Base-by-base conservation (phyloP, 2,329 filamentous ascomycete genomes). In the Cyphellophora attinorum region DNA sequence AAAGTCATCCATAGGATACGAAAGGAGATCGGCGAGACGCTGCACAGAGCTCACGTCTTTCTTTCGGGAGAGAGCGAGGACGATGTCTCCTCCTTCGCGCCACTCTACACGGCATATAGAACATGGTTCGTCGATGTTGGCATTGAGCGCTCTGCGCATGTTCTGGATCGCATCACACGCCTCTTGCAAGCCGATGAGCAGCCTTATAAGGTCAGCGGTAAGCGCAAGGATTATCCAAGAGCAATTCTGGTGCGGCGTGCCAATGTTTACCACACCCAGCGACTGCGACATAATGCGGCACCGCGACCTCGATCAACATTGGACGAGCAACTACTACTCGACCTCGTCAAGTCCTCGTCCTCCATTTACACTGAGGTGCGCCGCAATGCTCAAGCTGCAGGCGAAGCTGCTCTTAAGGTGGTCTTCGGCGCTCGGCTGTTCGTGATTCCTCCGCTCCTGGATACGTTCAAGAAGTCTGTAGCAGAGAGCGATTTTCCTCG, bases 111-210 rank as follows among this genome's bases (percentile, higher is more conserved):
- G 14, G 85, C 89, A 2, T 98, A 95, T 56, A 74, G 85, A 28
- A 91, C 85, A 6, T 98, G 88, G 86, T 96, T 98, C 51, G 86
- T 93, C 2, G 91, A 98, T 51, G 88, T 98, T 27, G 91, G 93
- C 12, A 93, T 95, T 40, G 91, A 98, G 60, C 74, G 89, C 40
- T 95, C 89, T 12, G 89, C 91, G 0, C 91, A 95, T 55, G 84
- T 93, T 2, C 67, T 96, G 6, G 91, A 98, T 55, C 74, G 91
- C 13, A 79, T 96, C 11, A 76, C 82, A 4, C 76, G 86, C 34
- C 72, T 98, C 1, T 81, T 95, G 54, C 79, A 80, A 49, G 80
- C 85, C 5, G 91, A 98, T 51, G 81, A 88, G 40, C 77, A 85
- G 15, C 83, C 89, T 0, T 98, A 95, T 67, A 95, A 94, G 60